Conservation (phyloP, 2,329 filamentous ascomycete species). For the Fusarium vanettenii region DNA sequence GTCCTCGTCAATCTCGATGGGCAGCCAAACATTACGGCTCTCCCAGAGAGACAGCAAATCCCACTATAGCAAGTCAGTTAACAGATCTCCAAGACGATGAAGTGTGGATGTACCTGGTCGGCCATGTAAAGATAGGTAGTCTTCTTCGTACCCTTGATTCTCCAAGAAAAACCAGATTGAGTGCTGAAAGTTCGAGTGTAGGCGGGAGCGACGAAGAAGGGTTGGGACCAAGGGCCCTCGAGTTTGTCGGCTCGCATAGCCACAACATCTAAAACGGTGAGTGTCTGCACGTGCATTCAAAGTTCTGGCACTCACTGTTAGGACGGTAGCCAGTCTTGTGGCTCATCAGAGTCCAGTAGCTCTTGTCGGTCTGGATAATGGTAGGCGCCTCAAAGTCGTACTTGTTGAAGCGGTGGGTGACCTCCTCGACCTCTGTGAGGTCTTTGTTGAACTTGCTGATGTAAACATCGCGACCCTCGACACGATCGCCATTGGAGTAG, state of each 20-base stretch:
- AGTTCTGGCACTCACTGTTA: conserved; percentile 52
- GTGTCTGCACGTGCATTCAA: rapidly evolving
- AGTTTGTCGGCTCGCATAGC: conserved; percentile 63
- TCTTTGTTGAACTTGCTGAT: conserved; percentile 65
- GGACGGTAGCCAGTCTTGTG: conserved; percentile 74
- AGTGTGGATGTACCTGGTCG: conserved; percentile 47
- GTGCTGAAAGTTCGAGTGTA: conserved; percentile 65
- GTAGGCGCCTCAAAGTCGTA: conserved; percentile 71
- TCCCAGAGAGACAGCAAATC: conserved; percentile 65
- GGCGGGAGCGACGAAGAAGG: conserved; percentile 59
- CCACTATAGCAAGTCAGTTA: conserved; percentile 48
- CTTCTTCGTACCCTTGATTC: conserved; percentile 57
- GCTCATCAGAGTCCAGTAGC: conserved; percentile 71
- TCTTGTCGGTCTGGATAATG: conserved; percentile 69
- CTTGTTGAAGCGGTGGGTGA: conserved; percentile 67
- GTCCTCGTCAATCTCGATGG: conserved; percentile 62
- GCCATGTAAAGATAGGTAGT: conserved; percentile 63
- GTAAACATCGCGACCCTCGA: conserved; percentile 67
- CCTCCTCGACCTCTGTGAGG: conserved; percentile 61
- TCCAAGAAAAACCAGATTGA: conserved; percentile 61
- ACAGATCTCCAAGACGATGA: background rate
- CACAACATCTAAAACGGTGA: conserved; percentile 55
- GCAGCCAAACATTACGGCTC: conserved; percentile 67
- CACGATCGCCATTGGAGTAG: conserved; percentile 69
- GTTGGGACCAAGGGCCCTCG: conserved; percentile 63